phyloP scores from a whole-genome alignment of 768 basidiomycete genomes.

The Lactarius psammicola region DNA sequence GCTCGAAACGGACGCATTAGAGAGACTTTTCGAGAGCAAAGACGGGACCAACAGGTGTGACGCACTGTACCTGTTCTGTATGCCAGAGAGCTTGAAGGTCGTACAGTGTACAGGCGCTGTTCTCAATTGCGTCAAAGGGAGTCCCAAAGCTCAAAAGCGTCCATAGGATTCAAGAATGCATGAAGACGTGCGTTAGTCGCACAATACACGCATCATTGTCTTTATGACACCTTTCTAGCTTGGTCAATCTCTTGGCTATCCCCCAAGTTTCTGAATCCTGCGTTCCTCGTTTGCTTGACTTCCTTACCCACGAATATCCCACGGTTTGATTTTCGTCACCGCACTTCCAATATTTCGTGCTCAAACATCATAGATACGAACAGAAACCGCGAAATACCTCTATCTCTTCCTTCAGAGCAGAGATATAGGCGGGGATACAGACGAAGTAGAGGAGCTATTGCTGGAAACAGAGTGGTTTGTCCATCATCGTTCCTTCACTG shows the following conservation, averaged over 20 bases:
- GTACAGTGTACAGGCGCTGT: conserved; percentile 51
- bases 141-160: conserved; percentile 73
- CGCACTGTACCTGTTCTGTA: background rate
- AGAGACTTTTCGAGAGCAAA: conserved; percentile 45
- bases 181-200: conserved; percentile 68
- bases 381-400: conserved; percentile 77
- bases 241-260: conserved; percentile 61
- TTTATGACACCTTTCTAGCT: conserved; percentile 41
- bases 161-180: conserved; percentile 75
- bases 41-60: conserved; percentile 54
- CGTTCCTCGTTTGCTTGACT: conserved; percentile 49
- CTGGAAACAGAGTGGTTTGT: conserved; percentile 82
- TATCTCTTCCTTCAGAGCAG: conserved; percentile 73
- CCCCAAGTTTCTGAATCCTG: conserved; percentile 45
- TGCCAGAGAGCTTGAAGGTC: background rate
- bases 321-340: conserved; percentile 49
- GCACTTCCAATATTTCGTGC: conserved; percentile 22
- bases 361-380: conserved; percentile 57
- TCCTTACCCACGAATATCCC: conserved; percentile 79
- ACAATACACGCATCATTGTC: background rate
- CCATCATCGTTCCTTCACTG: background rate
- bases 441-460: conserved; percentile 64
- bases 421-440: conserved; percentile 63
- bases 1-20: conserved; percentile 64
- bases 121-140: conserved; percentile 59